These are phyloP conservation scores for Stachybotrys chartarum DNA, from an alignment of 2,329 filamentous ascomycete genomes.

Conservation along the genomic window DNA sequence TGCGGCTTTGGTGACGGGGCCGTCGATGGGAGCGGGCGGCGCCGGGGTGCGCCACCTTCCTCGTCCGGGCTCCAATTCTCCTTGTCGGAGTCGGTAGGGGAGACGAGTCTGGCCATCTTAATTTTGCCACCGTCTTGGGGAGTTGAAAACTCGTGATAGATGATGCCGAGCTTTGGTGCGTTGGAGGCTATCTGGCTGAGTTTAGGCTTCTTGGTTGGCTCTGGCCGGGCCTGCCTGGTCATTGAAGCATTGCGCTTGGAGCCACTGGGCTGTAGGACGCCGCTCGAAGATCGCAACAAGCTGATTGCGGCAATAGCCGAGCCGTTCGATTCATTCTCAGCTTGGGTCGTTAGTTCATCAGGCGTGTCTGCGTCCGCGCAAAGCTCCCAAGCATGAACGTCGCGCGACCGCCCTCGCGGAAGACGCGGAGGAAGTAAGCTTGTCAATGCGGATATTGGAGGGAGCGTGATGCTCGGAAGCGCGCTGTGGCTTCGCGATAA, in stretches of 20 bases:
- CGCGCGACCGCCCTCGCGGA: constrained; percentile 68
- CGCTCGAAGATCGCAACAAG: constrained; percentile 64
- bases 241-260: constrained; percentile 57
- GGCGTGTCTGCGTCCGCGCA: constrained; percentile 76
- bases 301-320: constrained; percentile 78
- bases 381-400: constrained; percentile 86
- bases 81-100: constrained; percentile 72
- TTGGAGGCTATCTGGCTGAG: constrained; percentile 56
- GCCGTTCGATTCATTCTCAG: constrained; percentile 71
- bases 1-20: constrained; percentile 13
- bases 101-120: constrained; percentile 17
- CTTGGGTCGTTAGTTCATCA: constrained; percentile 72
- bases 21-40: constrained; percentile 28
- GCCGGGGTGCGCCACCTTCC: constrained; percentile 25
- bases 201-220: constrained; percentile 53
- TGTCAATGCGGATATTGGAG: constrained; percentile 46
- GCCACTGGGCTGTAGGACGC: constrained; percentile 45
- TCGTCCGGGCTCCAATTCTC: constrained; percentile 73
- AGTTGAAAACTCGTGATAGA: constrained; percentile 11
- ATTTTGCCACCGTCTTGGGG: constrained; percentile 3
- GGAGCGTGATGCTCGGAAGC: constrained; percentile 49
- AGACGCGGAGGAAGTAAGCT: constrained; percentile 47
- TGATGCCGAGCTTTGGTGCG: constrained; percentile 50
- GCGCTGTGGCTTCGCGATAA: constrained; percentile 68
- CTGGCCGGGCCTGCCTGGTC: constrained; percentile 20